Conservation (phyloP, 495 filamentous ascomycete genomes). For the Aspergillus coremiiformis region DNA sequence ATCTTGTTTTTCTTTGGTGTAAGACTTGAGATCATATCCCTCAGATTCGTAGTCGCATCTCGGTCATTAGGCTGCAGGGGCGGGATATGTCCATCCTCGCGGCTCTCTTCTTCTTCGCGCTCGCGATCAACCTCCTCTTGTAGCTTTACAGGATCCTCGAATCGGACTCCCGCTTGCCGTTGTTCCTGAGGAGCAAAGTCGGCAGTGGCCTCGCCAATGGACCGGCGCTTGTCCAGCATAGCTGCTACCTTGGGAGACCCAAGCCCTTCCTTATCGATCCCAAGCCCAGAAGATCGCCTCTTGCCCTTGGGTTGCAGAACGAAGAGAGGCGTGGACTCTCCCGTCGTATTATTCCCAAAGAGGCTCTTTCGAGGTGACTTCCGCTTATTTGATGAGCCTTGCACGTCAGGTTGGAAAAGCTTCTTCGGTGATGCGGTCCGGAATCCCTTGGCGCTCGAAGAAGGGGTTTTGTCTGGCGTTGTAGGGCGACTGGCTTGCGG, state of each 20-base stretch:
- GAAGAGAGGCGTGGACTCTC: constrained; percentile 54
- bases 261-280: constrained; percentile 65
- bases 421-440: constrained; percentile 48
- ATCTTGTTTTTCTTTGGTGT: constrained; percentile 67
- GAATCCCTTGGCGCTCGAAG: constrained; percentile 38
- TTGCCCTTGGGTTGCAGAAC: constrained; percentile 57
- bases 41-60: constrained; percentile 57
- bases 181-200: constrained; percentile 51
- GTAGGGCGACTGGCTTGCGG: constrained; percentile 43
- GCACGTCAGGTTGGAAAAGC: constrained; percentile 44
- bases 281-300: constrained; percentile 62
- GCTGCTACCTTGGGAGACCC: constrained; percentile 71
- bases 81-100: constrained; percentile 48
- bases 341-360: constrained; percentile 54
- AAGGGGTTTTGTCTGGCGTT: constrained; percentile 47
- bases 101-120: constrained; percentile 53
- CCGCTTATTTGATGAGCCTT: constrained; percentile 31
- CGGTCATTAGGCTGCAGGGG: constrained; percentile 48
- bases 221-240: constrained; percentile 63
- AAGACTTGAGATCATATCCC: constrained; percentile 69
- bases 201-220: constrained; percentile 58
- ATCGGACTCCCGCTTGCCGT: constrained; percentile 45
- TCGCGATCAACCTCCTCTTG: constrained; percentile 64
- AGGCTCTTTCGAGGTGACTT: constrained; percentile 40
- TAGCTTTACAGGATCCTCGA: constrained; percentile 59